phyloP scores from a whole-genome alignment of 305 asterid genomes.

The Striga hermonthica region DNA sequence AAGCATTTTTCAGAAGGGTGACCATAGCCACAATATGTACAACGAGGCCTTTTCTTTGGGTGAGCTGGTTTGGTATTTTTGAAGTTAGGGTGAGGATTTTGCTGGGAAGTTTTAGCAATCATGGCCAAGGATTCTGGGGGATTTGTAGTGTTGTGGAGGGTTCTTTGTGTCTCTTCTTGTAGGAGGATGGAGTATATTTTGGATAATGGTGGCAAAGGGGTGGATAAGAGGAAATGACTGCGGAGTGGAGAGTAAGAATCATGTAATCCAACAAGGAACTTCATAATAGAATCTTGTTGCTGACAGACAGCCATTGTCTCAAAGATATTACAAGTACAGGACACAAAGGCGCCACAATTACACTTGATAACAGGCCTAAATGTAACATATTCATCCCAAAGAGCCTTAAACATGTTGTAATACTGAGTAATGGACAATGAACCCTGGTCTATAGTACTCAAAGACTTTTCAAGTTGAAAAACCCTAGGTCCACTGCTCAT shows the following conservation, averaged over 20 bases:
- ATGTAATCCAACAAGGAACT: neutral
- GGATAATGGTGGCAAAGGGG: neutral
- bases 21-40: neutral
- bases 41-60: neutral
- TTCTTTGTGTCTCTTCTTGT: neutral
- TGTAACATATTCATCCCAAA: neutral
- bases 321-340: neutral
- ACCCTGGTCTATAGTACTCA: neutral
- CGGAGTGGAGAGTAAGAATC: neutral
- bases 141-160: too few species aligned
- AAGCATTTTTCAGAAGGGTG: neutral
- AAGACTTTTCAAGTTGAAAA: neutral
- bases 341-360: neutral
- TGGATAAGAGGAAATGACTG: neutral
- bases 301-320: neutral
- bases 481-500: neutral
- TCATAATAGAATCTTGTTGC: neutral
- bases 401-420: neutral
- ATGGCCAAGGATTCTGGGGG: too few species aligned
- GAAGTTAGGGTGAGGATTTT: neutral
- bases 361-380: neutral
- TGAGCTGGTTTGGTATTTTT: neutral
- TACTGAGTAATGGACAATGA: neutral
- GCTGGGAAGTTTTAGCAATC: neutral
- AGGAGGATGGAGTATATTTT: neutral